These are phyloP conservation scores for Trichoderma asperellum DNA, from an alignment of 2,329 filamentous ascomycete species.

Conservation along the genomic window DNA sequence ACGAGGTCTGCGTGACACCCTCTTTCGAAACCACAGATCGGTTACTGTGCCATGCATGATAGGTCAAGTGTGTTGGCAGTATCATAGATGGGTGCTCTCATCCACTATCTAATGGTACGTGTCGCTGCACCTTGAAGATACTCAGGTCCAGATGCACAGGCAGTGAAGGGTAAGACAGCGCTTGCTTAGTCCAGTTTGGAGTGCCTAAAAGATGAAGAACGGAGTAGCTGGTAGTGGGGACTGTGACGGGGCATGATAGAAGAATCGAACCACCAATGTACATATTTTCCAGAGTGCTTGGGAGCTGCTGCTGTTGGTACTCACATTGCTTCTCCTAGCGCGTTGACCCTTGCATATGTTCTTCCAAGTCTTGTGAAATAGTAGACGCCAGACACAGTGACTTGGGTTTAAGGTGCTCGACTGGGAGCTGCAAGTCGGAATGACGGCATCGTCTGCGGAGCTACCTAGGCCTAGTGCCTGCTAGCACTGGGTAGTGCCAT, in stretches of 20 bases:
- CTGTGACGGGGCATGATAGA: neutral
- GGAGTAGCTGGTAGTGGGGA: neutral
- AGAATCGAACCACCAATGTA: neutral
- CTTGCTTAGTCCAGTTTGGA: neutral
- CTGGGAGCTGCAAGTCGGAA: neutral
- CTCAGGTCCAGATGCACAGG: conserved; percentile 1
- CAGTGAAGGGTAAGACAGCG: conserved; percentile 6
- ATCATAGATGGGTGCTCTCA: neutral
- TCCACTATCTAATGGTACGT: neutral
- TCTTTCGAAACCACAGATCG: neutral
- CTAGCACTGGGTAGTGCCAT: neutral
- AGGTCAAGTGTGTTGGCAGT: neutral
- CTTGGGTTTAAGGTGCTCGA: neutral
- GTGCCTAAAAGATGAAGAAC: neutral
- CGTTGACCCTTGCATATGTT: conserved; percentile 3
- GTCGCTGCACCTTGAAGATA: neutral
- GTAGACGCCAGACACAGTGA: neutral
- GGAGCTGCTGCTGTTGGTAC: neutral
- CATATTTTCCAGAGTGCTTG: neutral
- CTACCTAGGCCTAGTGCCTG: neutral
- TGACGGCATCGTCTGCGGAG: neutral
- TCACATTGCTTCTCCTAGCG: neutral
- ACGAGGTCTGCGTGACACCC: conserved; percentile 3
- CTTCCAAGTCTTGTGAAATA: neutral
- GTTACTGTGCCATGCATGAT: neutral